Base-by-base conservation (phyloP, 2,329 filamentous ascomycete genomes). In the Stemphylium lycopersici region DNA sequence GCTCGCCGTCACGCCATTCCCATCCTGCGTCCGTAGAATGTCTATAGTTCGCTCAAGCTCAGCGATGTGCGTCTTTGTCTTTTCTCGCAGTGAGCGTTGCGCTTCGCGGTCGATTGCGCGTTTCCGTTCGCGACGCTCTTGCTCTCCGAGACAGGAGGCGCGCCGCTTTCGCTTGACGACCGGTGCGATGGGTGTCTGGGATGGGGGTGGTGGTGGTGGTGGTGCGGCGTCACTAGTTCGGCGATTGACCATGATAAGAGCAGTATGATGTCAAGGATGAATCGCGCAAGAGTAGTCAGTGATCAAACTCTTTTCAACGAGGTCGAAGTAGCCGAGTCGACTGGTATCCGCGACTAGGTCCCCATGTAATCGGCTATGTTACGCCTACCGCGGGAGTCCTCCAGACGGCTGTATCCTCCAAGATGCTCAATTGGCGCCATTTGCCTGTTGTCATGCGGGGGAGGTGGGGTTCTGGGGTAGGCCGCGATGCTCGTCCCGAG, bases 61-160 rank as follows among this genome's bases (percentile, higher is more conserved):
- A 7, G 72, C 71, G 43, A 75, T 75, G 18, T 74, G 71, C 7
- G 69, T 70, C 38, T 74, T 75, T 1, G 72, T 75, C 61, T 75
- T 75, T 44, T 75, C 72, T 47, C 72, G 50, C 16, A 75, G 54
- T 3, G 71, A 73, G 26, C 72, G 56, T 42, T 74, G 71, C 29
- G 72, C 72, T 56, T 74, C 71, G 16, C 72, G 66, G 50, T 75
- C 72, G 48, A 74, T 72, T 2, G 72, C 69, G 53, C 72, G 58
- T 47, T 74, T 75, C 18, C 72, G 55, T 36, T 75, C 71, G 15
- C 68, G 60, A 16, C 71, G 56, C 39, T 75, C 72, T 24, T 74
- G 69, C 43, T 75, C 71, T 3, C 71, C 70, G 6, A 74, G 52
- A 46, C 71, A 73, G 5, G 70, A 71, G 2, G 68, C 66, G 18